phyloP scores from a whole-genome alignment of 768 basidiomycete species.

The Kondoa subrosea region DNA sequence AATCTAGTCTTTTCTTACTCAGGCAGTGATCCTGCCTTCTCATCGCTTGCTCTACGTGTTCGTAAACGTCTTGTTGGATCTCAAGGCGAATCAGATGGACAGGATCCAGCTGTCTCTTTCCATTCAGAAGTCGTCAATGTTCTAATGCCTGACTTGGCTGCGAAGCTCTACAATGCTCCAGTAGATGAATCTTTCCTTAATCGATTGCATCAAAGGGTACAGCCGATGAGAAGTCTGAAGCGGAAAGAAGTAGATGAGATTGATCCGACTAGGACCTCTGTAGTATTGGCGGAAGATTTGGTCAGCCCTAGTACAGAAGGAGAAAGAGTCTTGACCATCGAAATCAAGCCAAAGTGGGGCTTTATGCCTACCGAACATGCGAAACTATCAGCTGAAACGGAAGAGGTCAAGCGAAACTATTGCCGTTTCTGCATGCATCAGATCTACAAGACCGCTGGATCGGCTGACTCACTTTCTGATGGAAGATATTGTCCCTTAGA shows the following conservation, averaged over 20 bases:
- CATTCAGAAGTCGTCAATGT: neutral
- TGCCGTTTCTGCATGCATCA: slow-evolving; percentile 89
- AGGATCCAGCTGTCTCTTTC: neutral
- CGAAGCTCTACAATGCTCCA: neutral
- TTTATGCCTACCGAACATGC: slow-evolving; percentile 55
- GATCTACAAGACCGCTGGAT: slow-evolving; percentile 37
- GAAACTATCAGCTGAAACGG: slow-evolving; percentile 44
- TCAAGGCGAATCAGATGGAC: neutral
- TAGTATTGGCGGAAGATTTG: neutral
- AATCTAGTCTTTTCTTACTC: neutral
- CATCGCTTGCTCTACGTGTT: neutral
- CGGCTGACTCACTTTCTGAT: slow-evolving; percentile 11
- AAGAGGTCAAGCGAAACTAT: slow-evolving; percentile 46
- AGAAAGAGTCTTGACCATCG: neutral
- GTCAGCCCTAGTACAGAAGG: neutral
- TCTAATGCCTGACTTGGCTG: neutral
- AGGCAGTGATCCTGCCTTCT: neutral
- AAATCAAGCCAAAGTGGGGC: slow-evolving; percentile 65
- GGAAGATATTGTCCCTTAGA: slow-evolving; percentile 68
- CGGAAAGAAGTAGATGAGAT: neutral
- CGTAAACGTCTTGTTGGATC: neutral
- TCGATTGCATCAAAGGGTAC: neutral
- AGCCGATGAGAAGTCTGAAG: neutral
- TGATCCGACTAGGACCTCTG: neutral
- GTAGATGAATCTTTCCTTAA: neutral